Evolutionary conservation across 208 protist species (phyloP), one percentile per base, ranked within the genome.

Genomic region (Wallacemonas collosoma): DNA sequence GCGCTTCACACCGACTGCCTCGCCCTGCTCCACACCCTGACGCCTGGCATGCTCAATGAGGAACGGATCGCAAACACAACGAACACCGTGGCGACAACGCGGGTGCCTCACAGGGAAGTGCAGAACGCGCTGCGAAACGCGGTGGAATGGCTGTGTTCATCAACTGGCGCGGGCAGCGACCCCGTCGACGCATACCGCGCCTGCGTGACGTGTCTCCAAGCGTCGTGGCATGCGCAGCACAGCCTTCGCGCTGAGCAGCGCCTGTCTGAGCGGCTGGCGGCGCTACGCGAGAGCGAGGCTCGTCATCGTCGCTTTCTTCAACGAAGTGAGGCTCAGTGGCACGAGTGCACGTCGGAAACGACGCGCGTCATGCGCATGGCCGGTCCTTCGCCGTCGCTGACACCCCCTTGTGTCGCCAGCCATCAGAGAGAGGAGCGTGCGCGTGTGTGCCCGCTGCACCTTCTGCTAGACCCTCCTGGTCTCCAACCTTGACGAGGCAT

Each of bases 251-350:
- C 9, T 15, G 56, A 35, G 56, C 4, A 6, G 12, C 4, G 5
- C 5, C 56, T 65, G 40, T 41, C 41, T 3, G 41, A 51, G 12
- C 36, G 43, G n/a, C 60, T 65, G 41, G 60, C 40, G 3, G 45
- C 3, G 40, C 15, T 36, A 15, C 60, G 60, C 11, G 60, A 65
- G 41, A n/a, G 9, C n/a, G 60, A 65, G 41, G 60, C 60, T 2
- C 60, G 36, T 5, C 60, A 65, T 17, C 60, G 60, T 39, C 60
- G 60, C 60, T 51, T 53, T 51, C 43, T 14, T 26, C 60, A 65
- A 17, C 41, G 50, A 41, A 65, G 60, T 17, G 60, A 65, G 60
- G 60, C 60, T 8, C 60, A 35, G 6, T 65, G 60, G 60, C 41
- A 65, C 41, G 60, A 65, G 60, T 4, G 11, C 11, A 65, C 17